Evolutionary conservation across 208 protist species (phyloP).

Genomic region (Strigomonas culicis): DNA sequence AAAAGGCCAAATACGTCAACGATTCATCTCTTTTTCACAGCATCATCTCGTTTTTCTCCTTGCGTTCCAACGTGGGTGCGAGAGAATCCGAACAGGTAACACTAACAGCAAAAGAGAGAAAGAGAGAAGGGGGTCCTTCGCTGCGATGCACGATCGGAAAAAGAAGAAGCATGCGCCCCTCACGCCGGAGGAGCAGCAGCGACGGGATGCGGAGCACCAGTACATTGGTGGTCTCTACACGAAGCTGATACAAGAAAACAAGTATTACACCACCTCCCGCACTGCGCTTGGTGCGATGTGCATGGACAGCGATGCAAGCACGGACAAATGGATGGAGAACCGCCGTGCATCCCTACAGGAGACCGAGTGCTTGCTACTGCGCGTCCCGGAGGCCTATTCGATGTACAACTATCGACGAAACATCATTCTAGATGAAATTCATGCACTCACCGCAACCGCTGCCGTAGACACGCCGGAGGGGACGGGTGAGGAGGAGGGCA

Average conservation of each 20-base stretch:
- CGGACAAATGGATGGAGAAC: not conserved
- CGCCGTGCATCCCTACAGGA: slow-evolving; percentile 26
- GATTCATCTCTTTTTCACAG: not conserved
- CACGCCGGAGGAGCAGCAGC: slow-evolving; percentile 15
- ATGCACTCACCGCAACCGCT: not conserved
- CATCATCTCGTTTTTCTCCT: not conserved
- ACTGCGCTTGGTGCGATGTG: not conserved
- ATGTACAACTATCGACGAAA: slow-evolving; percentile 78
- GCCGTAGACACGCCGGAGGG: not conserved
- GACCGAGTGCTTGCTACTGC: slow-evolving; percentile 37
- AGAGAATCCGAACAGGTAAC: not conserved
- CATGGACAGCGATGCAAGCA: not conserved
- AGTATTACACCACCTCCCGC: slow-evolving; percentile 20
- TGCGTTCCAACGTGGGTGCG: not conserved
- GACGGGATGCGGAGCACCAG: slow-evolving; percentile 30
- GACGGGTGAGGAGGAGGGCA: not conserved
- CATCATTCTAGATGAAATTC: slow-evolving; percentile 13
- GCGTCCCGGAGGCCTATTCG: slow-evolving; percentile 79
- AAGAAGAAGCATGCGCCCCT: slow-evolving; percentile 29
- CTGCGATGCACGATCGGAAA: slow-evolving; percentile 65
- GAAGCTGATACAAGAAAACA: slow-evolving; percentile 23
- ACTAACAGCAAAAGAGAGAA: not conserved
- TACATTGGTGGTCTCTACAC: slow-evolving; percentile 41
- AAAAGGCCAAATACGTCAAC: no score
- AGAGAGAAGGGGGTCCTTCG: not conserved